Evolutionary conservation across 1,284 basidiomycete genomes (phyloP).

Genomic region (Papiliotrema terrestris): DNA sequence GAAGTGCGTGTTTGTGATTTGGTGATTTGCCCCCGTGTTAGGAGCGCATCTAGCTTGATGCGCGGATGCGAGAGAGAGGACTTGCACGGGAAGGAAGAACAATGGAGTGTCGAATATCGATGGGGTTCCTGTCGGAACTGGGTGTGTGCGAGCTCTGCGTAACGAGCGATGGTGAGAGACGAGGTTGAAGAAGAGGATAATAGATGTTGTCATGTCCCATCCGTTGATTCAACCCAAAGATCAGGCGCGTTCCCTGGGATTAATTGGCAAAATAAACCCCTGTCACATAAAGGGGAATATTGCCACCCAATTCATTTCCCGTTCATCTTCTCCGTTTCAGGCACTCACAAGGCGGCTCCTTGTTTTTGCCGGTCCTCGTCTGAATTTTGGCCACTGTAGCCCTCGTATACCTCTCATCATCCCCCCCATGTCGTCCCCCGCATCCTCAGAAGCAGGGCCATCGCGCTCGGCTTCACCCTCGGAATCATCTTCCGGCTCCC

Average conservation of each 20-base stretch:
- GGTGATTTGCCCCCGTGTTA: neutral
- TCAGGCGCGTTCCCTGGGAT: slow-evolving; percentile 5
- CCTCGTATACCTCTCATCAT: neutral
- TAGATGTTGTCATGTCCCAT: neutral
- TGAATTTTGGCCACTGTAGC: neutral
- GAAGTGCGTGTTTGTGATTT: neutral
- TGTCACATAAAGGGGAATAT: neutral
- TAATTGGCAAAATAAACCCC: neutral
- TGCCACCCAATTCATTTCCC: neutral
- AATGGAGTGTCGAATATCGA: no score
- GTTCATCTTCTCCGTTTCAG: slow-evolving; percentile 1
- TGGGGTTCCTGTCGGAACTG: no score
- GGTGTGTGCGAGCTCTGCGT: no score
- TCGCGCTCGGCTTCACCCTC: slow-evolving; percentile 13
- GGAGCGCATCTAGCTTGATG: no score
- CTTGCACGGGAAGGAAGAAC: no score
- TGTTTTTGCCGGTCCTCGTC: no score
- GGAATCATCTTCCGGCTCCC: slow-evolving; percentile 2
- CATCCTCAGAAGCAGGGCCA: slow-evolving; percentile 20
- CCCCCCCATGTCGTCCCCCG: slow-evolving; percentile 12
- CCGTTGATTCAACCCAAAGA: slow-evolving; percentile 4
- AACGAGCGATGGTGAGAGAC: neutral
- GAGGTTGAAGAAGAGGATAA: neutral
- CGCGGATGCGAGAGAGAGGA: neutral
- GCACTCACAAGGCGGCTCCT: neutral